Percentiles rank a stretch among this genome's conserved stretches.
Evolutionary conservation across 805 yeast species (phyloP).

Genomic region (Cyberlindnera saturnus): DNA sequence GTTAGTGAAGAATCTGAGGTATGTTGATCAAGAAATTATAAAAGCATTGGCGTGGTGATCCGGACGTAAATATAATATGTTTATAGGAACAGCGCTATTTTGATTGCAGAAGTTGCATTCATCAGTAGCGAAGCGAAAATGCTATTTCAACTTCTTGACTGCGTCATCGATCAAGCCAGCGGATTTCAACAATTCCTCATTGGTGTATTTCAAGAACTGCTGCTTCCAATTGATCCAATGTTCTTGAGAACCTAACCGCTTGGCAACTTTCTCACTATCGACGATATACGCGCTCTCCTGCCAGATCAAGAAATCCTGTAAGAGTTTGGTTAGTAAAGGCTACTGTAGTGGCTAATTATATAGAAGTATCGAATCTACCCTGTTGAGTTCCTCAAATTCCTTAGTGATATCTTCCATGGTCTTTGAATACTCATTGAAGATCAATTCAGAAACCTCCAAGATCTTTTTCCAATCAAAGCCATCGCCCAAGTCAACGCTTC

Average conservation of each 20-base stretch:
- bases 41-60: no score
- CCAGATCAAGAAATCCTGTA: conserved; percentile 21
- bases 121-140: background rate
- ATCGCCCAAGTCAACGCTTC: background rate
- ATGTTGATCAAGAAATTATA: conserved; percentile 2
- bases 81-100: no score
- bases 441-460: conserved; percentile 11
- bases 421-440: conserved; percentile 16
- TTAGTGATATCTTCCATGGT: conserved; percentile 17
- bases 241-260: conserved; percentile 15
- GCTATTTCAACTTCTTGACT: conserved; percentile 11
- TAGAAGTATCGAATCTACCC: conserved; percentile 5
- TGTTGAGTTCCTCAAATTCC: conserved; percentile 19
- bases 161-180: conserved; percentile 22
- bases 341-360: background rate
- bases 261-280: conserved; percentile 19
- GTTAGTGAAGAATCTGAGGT: conserved; percentile 10
- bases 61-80: no score
- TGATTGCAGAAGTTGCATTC: no score
- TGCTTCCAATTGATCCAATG: conserved; percentile 21
- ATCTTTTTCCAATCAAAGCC: conserved; percentile 3
- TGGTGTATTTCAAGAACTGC: conserved; percentile 13
- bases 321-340: background rate
- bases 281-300: conserved; percentile 21
- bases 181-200: conserved; percentile 17